Percentiles rank a stretch among this genome's conserved stretches.
These are phyloP conservation scores for Candida alai DNA, from an alignment of 805 yeast genomes.

Conservation along the genomic window DNA sequence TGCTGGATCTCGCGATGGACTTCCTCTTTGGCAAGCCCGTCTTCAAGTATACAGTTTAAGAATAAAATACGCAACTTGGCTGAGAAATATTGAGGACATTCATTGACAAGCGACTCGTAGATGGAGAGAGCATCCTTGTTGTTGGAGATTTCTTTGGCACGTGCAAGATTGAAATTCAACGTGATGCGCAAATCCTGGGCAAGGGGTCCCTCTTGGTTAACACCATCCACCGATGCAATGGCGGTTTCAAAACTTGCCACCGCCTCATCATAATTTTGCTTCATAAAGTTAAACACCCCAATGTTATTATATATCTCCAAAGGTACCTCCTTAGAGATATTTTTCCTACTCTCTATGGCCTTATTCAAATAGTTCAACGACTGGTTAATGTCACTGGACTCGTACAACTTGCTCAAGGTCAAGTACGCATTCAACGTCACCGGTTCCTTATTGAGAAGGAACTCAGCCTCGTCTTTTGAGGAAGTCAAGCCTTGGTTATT, in stretches of 20 bases:
- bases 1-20: constrained; percentile 52
- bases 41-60: constrained; percentile 45
- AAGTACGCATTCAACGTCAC: constrained; percentile 62
- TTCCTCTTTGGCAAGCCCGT: constrained; percentile 33
- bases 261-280: constrained; percentile 58
- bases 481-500: constrained; percentile 41
- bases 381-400: constrained; percentile 55
- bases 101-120: constrained; percentile 55
- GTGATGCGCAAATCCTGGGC: constrained; percentile 28
- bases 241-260: constrained; percentile 52
- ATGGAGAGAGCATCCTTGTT: constrained; percentile 35
- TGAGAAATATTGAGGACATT: constrained; percentile 66
- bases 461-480: constrained; percentile 17
- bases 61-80: constrained; percentile 72
- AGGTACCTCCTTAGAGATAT: constrained; percentile 44
- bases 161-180: constrained; percentile 65
- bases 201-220: constrained; percentile 36
- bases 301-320: constrained; percentile 72
- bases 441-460: constrained; percentile 45
- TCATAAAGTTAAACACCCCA: constrained; percentile 76
- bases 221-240: constrained; percentile 28
- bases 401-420: constrained; percentile 66
- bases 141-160: constrained; percentile 56
- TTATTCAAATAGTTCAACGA: constrained; percentile 61
- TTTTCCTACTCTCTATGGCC: constrained; percentile 51